Conservation (phyloP, 2,329 filamentous ascomycete species). For the Elsinoe batatas region DNA sequence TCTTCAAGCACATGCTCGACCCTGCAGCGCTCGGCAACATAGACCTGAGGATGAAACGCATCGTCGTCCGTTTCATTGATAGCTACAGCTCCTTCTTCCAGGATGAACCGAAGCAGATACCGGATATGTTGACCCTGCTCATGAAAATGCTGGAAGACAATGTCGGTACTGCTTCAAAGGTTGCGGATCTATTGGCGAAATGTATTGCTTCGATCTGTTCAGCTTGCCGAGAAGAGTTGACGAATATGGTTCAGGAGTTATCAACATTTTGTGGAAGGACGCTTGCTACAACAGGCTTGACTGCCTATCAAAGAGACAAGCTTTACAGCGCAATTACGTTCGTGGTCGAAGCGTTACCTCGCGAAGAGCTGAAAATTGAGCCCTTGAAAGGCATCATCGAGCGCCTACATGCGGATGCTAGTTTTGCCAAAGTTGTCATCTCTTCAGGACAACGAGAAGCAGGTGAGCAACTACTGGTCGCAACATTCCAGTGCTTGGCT, state of each 20-base stretch:
- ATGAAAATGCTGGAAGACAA: constrained; percentile 57
- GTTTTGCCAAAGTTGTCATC: constrained; percentile 26
- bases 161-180: constrained; percentile 29
- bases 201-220: constrained; percentile 67
- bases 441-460: constrained; percentile 31
- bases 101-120: constrained; percentile 55
- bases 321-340: constrained; percentile 65
- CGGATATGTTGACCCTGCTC: constrained; percentile 61
- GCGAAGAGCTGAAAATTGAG: constrained; percentile 44
- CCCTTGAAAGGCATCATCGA: constrained; percentile 50
- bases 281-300: constrained; percentile 48
- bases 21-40: constrained; percentile 33
- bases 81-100: constrained; percentile 70
- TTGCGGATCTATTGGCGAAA: constrained; percentile 61
- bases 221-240: constrained; percentile 61
- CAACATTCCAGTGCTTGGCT: constrained; percentile 56
- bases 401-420: constrained; percentile 55
- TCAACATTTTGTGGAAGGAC: constrained; percentile 62
- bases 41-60: constrained; percentile 54
- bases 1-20: constrained; percentile 41
- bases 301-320: constrained; percentile 61
- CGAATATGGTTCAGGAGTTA: constrained; percentile 57
- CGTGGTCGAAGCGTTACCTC: constrained; percentile 61
- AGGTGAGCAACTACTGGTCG: constrained; percentile 37
- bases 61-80: constrained; percentile 60